Evolutionary conservation across 306 rosid genomes (phyloP).

Genomic region (Rosa multiflora): DNA sequence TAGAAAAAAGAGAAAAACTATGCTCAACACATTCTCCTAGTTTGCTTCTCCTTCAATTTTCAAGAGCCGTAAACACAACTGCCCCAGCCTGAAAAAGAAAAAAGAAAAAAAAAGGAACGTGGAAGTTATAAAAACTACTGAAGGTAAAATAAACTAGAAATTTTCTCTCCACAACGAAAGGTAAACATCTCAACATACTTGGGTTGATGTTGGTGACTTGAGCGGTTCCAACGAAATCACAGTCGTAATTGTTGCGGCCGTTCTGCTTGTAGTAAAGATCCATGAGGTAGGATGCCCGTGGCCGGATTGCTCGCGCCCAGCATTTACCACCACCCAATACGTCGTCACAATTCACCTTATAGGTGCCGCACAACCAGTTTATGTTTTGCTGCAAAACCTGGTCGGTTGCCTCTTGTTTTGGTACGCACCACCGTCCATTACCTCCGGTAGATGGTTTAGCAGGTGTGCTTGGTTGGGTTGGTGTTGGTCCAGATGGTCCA

Average conservation of each 20-base stretch:
- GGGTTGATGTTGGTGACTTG: background rate
- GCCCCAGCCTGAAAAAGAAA: background rate
- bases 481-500: background rate
- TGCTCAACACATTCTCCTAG: background rate
- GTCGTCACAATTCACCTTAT: background rate
- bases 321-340: background rate
- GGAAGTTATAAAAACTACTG: background rate
- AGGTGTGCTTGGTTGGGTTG: background rate
- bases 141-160: background rate
- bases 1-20: background rate
- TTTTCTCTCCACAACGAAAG: background rate
- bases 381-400: background rate
- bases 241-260: background rate
- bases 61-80: background rate
- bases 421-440: background rate
- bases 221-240: background rate
- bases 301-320: background rate
- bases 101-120: background rate
- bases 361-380: background rate
- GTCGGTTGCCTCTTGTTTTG: background rate
- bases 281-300: background rate
- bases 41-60: background rate
- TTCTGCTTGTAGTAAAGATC: background rate
- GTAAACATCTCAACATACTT: background rate
- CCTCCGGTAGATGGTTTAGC: background rate